Base-by-base conservation (phyloP, 192 early-diverging fungal genomes). In the Coemansia sp. region DNA sequence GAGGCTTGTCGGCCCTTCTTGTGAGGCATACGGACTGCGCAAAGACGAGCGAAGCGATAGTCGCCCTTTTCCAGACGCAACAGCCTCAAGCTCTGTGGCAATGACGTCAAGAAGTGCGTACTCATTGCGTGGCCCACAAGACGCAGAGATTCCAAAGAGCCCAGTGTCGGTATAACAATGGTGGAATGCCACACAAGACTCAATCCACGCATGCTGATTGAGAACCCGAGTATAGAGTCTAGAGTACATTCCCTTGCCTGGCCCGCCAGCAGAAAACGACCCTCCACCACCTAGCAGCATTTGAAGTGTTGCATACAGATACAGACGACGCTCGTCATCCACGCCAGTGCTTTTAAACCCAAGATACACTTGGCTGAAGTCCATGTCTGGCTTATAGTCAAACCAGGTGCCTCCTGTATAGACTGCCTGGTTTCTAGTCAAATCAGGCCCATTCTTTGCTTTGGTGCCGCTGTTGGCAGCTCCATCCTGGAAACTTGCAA, bases 201-300 rank as follows among this genome's bases (percentile, higher is more conserved):
- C 97, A 16, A 99, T 89, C 94, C 94, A 99, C 62, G 89, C 87
- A 76, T 94, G 89, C 67, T 94, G 92, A 75, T 97, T 97, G 40
- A 99, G 84, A 4, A 99, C 95, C 45, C 94, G 91, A 12, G 93
- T 97, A 75, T 96, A 99, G 39, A 99, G 86, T 5, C 95, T 88
- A 49, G 95, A 96, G 86, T 99, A 96, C 95, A 99, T 97, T 60
- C 97, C 97, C 83, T 99, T 97, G 5, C 97, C 95, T 1, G 97
- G 97, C 9, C 97, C 97, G 64, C 97, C 97, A 0, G 97, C 97
- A 12, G 92, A 94, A 74, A 99, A 99, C 1, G 93, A 94, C 6
- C 95, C 94, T 47, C 97, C 97, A 40, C 97, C 97, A 26, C 97
- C 97, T 74, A 99, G 86, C 40, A 99, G 82, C 61, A 92, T 87